Conservation (phyloP, 2,329 filamentous ascomycete genomes). For the Verticillium dahliae region DNA sequence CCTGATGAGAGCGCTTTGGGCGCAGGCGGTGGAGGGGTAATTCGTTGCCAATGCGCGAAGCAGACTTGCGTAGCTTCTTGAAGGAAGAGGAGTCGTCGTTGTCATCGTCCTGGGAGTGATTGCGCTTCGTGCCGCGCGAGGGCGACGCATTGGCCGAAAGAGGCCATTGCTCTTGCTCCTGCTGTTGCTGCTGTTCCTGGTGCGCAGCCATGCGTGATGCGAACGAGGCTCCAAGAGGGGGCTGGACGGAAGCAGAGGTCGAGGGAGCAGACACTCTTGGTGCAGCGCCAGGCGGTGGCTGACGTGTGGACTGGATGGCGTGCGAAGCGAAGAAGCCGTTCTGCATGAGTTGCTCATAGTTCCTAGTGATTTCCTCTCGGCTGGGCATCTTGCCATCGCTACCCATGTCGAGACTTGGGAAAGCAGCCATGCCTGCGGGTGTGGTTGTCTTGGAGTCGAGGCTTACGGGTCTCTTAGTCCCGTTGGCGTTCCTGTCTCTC, state of each 20-base stretch:
- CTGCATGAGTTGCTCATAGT: slow-evolving; percentile 49
- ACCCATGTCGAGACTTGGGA: slow-evolving; percentile 1
- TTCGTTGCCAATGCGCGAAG: slow-evolving; percentile 35
- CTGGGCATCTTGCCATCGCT: slow-evolving; percentile 22
- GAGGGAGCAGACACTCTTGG: slow-evolving; percentile 2
- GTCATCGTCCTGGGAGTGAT: slow-evolving; percentile 23
- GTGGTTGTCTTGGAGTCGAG: slow-evolving; percentile 10
- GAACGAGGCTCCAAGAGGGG: slow-evolving; percentile 5
- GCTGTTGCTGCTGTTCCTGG: slow-evolving; percentile 3
- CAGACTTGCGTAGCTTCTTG: slow-evolving; percentile 49
- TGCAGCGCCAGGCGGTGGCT: slow-evolving; percentile 23
- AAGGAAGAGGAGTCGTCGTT: slow-evolving; percentile 21
- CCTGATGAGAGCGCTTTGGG: slow-evolving; percentile 15
- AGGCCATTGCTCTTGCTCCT: slow-evolving; percentile 13
- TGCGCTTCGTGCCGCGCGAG: slow-evolving; percentile 44
- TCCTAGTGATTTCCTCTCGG: slow-evolving; percentile 47
- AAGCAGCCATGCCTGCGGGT: slow-evolving; percentile 1
- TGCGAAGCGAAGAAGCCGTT: slow-evolving; percentile 53
- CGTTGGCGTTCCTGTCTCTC: slow-evolving; percentile 8
- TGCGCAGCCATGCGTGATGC: slow-evolving; percentile 9
- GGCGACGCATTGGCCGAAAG: slow-evolving; percentile 6
- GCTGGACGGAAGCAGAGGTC: slow-evolving; percentile 6
- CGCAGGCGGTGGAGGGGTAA: slow-evolving; percentile 24
- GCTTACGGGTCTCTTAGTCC: slow-evolving; percentile 11
- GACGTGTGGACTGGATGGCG: slow-evolving; percentile 50